Conservation (phyloP, 192 early-diverging fungal species). For the Coemansia sp. region DNA sequence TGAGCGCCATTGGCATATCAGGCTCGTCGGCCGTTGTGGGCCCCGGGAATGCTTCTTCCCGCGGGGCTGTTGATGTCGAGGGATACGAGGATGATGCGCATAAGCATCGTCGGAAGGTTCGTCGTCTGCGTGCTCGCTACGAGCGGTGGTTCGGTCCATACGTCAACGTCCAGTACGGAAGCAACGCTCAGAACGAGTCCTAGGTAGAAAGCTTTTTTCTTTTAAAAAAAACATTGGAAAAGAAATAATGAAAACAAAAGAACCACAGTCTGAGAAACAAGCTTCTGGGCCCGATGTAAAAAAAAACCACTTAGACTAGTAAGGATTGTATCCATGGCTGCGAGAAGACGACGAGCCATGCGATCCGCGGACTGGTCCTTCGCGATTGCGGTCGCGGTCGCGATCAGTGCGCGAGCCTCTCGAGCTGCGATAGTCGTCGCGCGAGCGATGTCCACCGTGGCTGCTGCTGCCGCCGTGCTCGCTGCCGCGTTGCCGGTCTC, state of each 20-base stretch:
- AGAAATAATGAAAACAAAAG: not conserved
- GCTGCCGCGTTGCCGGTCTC: slow-evolving; percentile 25
- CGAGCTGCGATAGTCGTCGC: slow-evolving; percentile 24
- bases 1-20: not conserved
- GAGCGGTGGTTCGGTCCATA: slow-evolving; percentile 53
- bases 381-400: slow-evolving; percentile 37
- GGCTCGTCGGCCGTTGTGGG: not conserved
- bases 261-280: no score
- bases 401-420: slow-evolving; percentile 11
- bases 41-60: not conserved
- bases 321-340: slow-evolving; percentile 40
- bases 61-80: slow-evolving; percentile 3
- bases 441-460: slow-evolving; percentile 15
- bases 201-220: not conserved
- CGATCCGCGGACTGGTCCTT: slow-evolving; percentile 37
- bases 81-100: slow-evolving; percentile 22
- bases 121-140: slow-evolving; percentile 47
- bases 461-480: slow-evolving; percentile 17
- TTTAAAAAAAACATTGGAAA: not conserved
- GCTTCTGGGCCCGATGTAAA: no score
- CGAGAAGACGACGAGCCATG: slow-evolving; percentile 30
- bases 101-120: slow-evolving; percentile 42
- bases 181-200: slow-evolving; percentile 16
- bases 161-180: slow-evolving; percentile 39
- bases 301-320: no score